These are phyloP conservation scores for Penicillium sp. DNA, from an alignment of 2,329 filamentous ascomycete species.

Conservation along the genomic window DNA sequence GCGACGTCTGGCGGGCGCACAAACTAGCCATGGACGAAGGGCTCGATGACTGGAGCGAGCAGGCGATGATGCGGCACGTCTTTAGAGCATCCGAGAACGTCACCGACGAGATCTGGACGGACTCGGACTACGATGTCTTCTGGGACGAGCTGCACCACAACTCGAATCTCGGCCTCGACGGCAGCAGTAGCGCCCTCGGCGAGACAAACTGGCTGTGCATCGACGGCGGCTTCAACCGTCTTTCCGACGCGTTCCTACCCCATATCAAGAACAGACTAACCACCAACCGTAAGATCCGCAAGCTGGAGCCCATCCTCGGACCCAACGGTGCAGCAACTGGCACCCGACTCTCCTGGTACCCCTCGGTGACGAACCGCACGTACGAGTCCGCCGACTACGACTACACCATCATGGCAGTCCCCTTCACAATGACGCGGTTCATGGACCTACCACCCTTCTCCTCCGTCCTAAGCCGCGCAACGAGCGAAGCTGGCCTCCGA, in stretches of 20 bases:
- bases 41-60: constrained; percentile 33
- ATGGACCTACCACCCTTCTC: constrained; percentile 46
- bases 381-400: constrained; percentile 41
- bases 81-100: constrained; percentile 43
- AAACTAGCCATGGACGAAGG: constrained; percentile 30
- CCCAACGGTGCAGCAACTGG: constrained; percentile 18
- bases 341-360: constrained; percentile 31
- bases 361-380: constrained; percentile 28
- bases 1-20: constrained; percentile 29
- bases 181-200: constrained; percentile 29
- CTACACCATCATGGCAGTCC: constrained; percentile 45
- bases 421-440: constrained; percentile 44
- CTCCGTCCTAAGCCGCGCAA: constrained; percentile 28
- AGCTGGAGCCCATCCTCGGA: constrained; percentile 19
- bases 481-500: constrained; percentile 29
- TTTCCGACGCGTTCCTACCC: constrained; percentile 43
- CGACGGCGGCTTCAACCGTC: constrained; percentile 41
- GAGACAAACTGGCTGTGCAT: constrained; percentile 36
- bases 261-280: constrained; percentile 33
- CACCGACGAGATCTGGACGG: constrained; percentile 41
- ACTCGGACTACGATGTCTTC: constrained; percentile 37
- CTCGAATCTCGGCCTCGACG: constrained; percentile 7
- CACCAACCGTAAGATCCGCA: constrained; percentile 31
- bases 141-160: constrained; percentile 34
- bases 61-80: constrained; percentile 36